Base-by-base conservation (phyloP, 805 yeast genomes). In the Candida orba region DNA sequence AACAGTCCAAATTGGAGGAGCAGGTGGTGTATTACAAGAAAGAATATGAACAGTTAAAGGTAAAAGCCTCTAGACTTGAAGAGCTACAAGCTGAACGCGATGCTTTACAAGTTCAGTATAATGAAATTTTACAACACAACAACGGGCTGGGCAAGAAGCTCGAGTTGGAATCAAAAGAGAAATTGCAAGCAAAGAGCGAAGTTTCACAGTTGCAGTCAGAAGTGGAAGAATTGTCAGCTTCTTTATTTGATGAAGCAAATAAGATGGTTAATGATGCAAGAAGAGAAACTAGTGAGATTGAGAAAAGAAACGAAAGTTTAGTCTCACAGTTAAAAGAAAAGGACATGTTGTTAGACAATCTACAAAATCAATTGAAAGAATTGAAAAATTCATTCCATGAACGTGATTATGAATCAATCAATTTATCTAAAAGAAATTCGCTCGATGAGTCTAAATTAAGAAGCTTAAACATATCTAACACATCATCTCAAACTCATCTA, bases 181-280 rank as follows among this genome's bases (percentile, higher is more conserved):
- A 75, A 47, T 62, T 59, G 9, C 66, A 60, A 8, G 82, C 87
- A 1, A 83, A 81, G 50, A 66, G 64, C 10, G 85, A 82, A 51
- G 81, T 76, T 15, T 68, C 73, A 37, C 71, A 73, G 45, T 63
- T 87, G 40, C 76, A 81, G 48, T 76, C 72, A 29, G 96, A 87
- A 58, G 84, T 87, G 32, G 93, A 85, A 56, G 95, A 86, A 34
- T 64, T 87, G 38, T 77, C 89, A 1, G 86, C 81, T 2, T 78
- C 89, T 1, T 64, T 87, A 29, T 87, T 87, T 57, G 83, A 78
- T 49, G 93, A 88, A 57, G 96, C 96, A 13, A 87, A 87, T 58
- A 72, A 74, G 40, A 85, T 86, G 86, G 96, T 87, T 7, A 78
- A 83, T 39, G 77, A 80, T 48, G 95, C 95, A 0, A 76, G 85